Conservation (phyloP, 306 rosid species). For the Crotalaria pallida region DNA sequence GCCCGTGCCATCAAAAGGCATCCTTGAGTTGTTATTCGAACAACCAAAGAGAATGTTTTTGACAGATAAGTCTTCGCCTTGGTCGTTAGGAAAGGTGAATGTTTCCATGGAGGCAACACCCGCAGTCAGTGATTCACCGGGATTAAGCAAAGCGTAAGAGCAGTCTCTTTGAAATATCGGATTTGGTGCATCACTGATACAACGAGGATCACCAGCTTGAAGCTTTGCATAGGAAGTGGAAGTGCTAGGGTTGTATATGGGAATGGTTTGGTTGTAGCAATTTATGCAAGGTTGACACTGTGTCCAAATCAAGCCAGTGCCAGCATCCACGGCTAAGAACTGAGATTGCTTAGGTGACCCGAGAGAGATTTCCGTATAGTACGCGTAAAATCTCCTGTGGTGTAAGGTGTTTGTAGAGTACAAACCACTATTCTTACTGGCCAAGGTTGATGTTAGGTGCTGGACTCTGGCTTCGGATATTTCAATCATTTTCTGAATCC, state of each 20-base stretch:
- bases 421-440: neutral
- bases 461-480: neutral
- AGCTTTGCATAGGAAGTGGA: neutral
- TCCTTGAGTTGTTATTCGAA: neutral
- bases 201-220: neutral
- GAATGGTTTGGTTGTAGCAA: neutral
- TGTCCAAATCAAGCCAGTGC: neutral
- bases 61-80: neutral
- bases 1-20: neutral
- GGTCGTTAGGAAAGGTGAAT: neutral
- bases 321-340: neutral
- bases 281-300: neutral
- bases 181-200: neutral
- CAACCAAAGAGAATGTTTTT: neutral
- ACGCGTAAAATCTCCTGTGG: neutral
- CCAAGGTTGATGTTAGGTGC: neutral
- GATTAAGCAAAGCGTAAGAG: neutral
- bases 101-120: neutral
- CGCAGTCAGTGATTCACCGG: neutral
- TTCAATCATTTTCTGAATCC: neutral
- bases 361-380: neutral
- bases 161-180: neutral
- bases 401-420: neutral
- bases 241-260: neutral
- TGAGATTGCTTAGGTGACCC: neutral